Evolutionary conservation across 2,329 filamentous ascomycete species (phyloP).

Genomic region (Anisogramma anomala): DNA sequence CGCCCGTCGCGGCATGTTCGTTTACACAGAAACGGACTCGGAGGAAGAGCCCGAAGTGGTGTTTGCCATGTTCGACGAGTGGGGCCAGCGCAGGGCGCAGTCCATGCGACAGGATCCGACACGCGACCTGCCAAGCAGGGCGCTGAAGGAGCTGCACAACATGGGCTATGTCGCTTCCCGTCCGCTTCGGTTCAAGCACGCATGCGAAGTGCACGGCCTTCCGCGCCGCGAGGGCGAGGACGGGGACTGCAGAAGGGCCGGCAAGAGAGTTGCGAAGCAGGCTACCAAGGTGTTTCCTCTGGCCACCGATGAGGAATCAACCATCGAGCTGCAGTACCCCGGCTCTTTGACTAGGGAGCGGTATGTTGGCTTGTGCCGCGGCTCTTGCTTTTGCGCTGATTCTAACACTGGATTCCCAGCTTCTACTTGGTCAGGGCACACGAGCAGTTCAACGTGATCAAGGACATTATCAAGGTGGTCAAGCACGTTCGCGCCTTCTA

Average conservation of each 20-base stretch:
- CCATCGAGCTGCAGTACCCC: constrained; percentile 72
- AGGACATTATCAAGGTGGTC: constrained; percentile 61
- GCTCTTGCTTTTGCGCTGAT: not conserved
- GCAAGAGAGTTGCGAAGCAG: too few relatives aligned
- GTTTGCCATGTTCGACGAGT: constrained; percentile 38
- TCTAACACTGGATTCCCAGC: too few relatives aligned
- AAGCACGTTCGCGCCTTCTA: constrained; percentile 64
- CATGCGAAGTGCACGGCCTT: constrained; percentile 42
- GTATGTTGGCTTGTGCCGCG: constrained; percentile 16
- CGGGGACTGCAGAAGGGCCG: too few relatives aligned
- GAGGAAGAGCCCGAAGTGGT: constrained; percentile 41
- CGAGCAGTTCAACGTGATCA: constrained; percentile 66
- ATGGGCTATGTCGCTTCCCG: constrained; percentile 23
- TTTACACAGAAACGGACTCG: constrained; percentile 38
- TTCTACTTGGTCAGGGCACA: constrained; percentile 69
- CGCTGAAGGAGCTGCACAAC: constrained; percentile 14
- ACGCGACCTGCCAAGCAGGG: constrained; percentile 34
- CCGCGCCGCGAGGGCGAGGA: constrained; percentile 33
- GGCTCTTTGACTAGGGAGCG: constrained; percentile 34
- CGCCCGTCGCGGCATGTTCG: constrained; percentile 39
- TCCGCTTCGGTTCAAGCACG: constrained; percentile 42
- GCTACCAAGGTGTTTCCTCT: constrained; percentile 30
- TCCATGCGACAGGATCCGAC: constrained; percentile 34
- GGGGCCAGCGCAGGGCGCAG: constrained; percentile 29
- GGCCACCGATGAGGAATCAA: constrained; percentile 40